Evolutionary conservation across 2,329 filamentous ascomycete genomes (phyloP), one percentile per base, ranked within the genome.

Genomic region (Periconia digitata): DNA sequence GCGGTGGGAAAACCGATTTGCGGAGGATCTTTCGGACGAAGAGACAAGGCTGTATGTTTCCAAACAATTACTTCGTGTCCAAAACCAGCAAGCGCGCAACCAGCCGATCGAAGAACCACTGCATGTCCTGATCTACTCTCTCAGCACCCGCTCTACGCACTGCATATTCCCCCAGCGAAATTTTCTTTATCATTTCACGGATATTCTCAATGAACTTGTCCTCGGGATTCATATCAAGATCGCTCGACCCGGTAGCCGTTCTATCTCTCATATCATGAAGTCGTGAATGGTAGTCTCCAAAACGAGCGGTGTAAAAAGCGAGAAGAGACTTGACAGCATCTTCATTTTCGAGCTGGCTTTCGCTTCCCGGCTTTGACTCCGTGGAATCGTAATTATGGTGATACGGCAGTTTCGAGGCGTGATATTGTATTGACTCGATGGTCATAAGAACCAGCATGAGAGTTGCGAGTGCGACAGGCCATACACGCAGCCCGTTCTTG

Each of bases 371-470:
- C 8, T 36, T 40, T 7, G 48, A 38, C 8, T 27, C 34, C 0
- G 36, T 6, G 2, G 24, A 2, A 18, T 50, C 49, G 47, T 55
- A 56, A 2, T 40, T 36, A 40, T 55, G 45, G 46, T 73, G 71
- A 39, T 71, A 73, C 0, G 67, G 62, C 0, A 63, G 42, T 41
- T 70, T 72, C 0, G 67, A 64, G 0, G 65, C 62, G 27, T 73
- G 69, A 51, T 72, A 73, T 17, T 73, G 69, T 13, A 71, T 62
- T 8, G 62, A 69, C 39, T 73, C 71, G 15, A 73, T 53, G 0
- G 62, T 65, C 69, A 73, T 72, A 12, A 72, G 54, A 2, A 73
- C 42, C 18, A 62, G 58, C 24, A 63, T 60, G 20, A 72, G 54
- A 2, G 65, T 55, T 2, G 67, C 67, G 3, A 73, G 51, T 1